A percentile compares a stretch with the other conserved stretches of the same genome.
phyloP scores from a whole-genome alignment of 768 basidiomycete species.

The Tricholoma flavovirens region DNA sequence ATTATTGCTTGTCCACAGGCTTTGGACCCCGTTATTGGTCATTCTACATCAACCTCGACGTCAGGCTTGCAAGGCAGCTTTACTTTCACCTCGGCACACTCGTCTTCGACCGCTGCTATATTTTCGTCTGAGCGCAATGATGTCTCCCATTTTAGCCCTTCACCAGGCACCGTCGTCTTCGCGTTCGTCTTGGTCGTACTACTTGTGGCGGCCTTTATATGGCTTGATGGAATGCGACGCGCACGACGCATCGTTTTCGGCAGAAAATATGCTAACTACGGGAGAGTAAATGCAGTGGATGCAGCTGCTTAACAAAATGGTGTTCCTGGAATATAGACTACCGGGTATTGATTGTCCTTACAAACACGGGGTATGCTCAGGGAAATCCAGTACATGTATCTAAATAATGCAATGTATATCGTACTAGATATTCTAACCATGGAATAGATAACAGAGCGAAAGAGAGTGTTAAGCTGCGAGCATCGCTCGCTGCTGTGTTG shows the following conservation, averaged over 20 bases:
- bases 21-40: conserved; percentile 15
- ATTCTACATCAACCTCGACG: conserved; percentile 11
- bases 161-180: conserved; percentile 29
- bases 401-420: neutral
- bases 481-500: conserved; percentile 28
- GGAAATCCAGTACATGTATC: neutral
- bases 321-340: neutral
- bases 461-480: conserved; percentile 3
- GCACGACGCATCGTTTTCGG: conserved; percentile 35
- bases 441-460: neutral
- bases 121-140: conserved; percentile 11
- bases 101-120: conserved; percentile 4
- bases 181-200: conserved; percentile 40
- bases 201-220: conserved; percentile 39
- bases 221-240: conserved; percentile 48
- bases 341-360: neutral
- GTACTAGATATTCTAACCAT: neutral
- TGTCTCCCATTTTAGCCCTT: conserved; percentile 7
- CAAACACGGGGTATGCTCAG: neutral
- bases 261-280: conserved; percentile 33
- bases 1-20: conserved; percentile 46
- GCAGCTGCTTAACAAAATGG: conserved; percentile 19
- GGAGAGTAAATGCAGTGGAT: conserved; percentile 42
- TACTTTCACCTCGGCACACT: conserved; percentile 1
- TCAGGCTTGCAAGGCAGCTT: conserved; percentile 5